These are phyloP conservation scores for Kickxella alabastrina DNA, from an alignment of 192 early-diverging fungal species.

Conservation along the genomic window DNA sequence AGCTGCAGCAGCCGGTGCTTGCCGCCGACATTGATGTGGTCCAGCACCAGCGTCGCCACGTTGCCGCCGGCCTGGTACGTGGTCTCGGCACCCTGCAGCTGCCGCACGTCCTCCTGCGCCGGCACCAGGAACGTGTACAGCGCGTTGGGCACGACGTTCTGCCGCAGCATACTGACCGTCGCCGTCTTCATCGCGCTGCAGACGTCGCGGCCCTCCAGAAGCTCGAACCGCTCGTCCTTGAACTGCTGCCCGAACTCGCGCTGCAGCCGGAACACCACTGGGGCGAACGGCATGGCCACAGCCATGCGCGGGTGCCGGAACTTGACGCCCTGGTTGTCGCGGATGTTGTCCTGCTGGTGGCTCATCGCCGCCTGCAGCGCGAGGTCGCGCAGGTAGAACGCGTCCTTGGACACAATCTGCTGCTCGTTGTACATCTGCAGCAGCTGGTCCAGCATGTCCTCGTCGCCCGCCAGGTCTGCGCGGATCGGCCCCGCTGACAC, in stretches of 20 bases:
- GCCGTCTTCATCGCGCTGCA: slow-evolving; percentile 42
- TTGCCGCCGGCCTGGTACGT: slow-evolving; percentile 64
- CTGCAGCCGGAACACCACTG: slow-evolving; percentile 35
- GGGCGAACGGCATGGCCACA: slow-evolving; percentile 58
- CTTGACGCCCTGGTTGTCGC: slow-evolving; percentile 65
- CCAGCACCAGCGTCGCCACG: slow-evolving; percentile 63
- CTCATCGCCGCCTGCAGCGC: slow-evolving; percentile 68
- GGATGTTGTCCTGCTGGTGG: slow-evolving; percentile 60
- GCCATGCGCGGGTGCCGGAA: slow-evolving; percentile 65
- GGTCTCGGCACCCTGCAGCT: slow-evolving; percentile 29
- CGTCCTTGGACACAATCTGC: slow-evolving; percentile 68
- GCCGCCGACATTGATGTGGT: slow-evolving; percentile 63
- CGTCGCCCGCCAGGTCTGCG: slow-evolving; percentile 65
- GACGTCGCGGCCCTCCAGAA: slow-evolving; percentile 18
- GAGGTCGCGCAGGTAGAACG: slow-evolving; percentile 70
- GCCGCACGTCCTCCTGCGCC: slow-evolving; percentile 23
- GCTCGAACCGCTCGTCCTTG: slow-evolving; percentile 33
- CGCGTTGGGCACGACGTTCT: slow-evolving; percentile 42
- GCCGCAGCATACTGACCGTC: slow-evolving; percentile 41
- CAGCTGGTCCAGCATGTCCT: slow-evolving; percentile 67
- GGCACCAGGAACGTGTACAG: slow-evolving; percentile 50
- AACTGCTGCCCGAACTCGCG: slow-evolving; percentile 41
- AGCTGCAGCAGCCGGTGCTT: slow-evolving; percentile 65
- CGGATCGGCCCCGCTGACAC: slow-evolving; percentile 56
- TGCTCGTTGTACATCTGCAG: slow-evolving; percentile 70